A percentile compares a stretch with the other conserved stretches of the same genome.
phyloP scores from a whole-genome alignment of 148 eudicot species.

The Polygonum aviculare region DNA sequence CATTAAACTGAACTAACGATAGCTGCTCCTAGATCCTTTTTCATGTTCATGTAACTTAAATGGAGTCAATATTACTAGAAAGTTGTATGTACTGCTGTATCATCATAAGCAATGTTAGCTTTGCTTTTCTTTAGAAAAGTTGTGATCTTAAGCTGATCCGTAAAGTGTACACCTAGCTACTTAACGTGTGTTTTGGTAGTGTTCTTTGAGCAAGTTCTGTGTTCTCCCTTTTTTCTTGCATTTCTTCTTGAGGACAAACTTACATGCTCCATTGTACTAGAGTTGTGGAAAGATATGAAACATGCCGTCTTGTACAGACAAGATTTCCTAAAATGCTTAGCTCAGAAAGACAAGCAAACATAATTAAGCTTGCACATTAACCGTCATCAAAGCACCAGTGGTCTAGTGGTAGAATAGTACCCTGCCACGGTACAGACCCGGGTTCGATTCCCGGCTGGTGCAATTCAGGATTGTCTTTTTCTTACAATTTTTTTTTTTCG shows the following conservation, averaged over 20 bases:
- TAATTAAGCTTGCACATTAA: background rate
- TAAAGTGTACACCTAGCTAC: no score
- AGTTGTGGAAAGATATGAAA: no score
- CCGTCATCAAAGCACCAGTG: slow-evolving; percentile 11
- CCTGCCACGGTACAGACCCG: slow-evolving; percentile 72
- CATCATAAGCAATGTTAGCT: background rate
- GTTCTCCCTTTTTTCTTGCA: no score
- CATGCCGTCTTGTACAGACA: no score
- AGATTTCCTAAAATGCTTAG: no score
- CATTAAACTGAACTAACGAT: slow-evolving; percentile 36
- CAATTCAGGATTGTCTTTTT: background rate
- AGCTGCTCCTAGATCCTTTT: background rate
- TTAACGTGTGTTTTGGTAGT: no score
- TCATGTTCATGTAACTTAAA: background rate
- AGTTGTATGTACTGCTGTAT: background rate
- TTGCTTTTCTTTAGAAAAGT: background rate
- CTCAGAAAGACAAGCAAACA: no score
- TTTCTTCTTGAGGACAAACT: no score
- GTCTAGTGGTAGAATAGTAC: slow-evolving; percentile 61
- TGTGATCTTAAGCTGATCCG: no score
- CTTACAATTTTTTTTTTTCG: background rate
- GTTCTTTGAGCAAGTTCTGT: no score
- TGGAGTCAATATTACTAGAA: background rate
- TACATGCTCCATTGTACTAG: no score
- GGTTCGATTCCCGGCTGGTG: slow-evolving; percentile 26